Conservation (phyloP, 2,329 filamentous ascomycete species). For the Byssothecium circinans region DNA sequence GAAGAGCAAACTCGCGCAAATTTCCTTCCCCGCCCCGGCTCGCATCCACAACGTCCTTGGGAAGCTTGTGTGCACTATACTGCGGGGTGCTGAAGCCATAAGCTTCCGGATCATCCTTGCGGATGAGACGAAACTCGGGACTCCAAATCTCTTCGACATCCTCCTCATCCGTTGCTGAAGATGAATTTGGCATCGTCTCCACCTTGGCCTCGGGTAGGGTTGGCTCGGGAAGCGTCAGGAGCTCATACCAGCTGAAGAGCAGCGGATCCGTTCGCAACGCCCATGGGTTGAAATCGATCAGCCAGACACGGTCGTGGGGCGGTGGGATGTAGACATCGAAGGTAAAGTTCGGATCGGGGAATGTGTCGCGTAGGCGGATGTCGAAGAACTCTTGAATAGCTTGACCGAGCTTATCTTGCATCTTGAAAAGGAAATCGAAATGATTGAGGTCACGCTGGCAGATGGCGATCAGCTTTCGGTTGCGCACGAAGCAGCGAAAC, state of each 20-base stretch:
- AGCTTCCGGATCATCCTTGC: conserved; percentile 82
- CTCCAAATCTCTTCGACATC: conserved; percentile 61
- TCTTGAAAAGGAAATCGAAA: conserved; percentile 75
- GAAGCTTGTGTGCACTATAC: conserved; percentile 94
- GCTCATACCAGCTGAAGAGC: conserved; percentile 86
- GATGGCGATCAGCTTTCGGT: conserved; percentile 76
- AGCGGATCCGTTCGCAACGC: conserved; percentile 84
- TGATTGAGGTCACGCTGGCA: conserved; percentile 89
- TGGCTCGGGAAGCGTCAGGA: conserved; percentile 71
- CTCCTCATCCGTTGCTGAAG: conserved; percentile 38
- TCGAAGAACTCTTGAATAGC: conserved; percentile 78
- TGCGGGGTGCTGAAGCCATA: conserved; percentile 83
- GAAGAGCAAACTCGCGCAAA: conserved; percentile 66
- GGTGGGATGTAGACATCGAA: conserved; percentile 92
- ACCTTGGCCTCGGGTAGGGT: conserved; percentile 17
- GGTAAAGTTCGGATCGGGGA: conserved; percentile 79
- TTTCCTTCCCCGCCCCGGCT: conserved; percentile 65
- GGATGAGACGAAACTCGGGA: conserved; percentile 80
- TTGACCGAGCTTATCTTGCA: conserved; percentile 68
- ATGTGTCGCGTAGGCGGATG: conserved; percentile 70
- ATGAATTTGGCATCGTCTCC: conserved; percentile 10
- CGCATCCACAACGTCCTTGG: conserved; percentile 83
- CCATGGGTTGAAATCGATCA: conserved; percentile 97
- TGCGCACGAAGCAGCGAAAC: conserved; percentile 92
- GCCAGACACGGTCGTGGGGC: conserved; percentile 72